Conservation (phyloP, 108 stramenopile genomes). For the Pinguiococcus pyrenoidosus region DNA sequence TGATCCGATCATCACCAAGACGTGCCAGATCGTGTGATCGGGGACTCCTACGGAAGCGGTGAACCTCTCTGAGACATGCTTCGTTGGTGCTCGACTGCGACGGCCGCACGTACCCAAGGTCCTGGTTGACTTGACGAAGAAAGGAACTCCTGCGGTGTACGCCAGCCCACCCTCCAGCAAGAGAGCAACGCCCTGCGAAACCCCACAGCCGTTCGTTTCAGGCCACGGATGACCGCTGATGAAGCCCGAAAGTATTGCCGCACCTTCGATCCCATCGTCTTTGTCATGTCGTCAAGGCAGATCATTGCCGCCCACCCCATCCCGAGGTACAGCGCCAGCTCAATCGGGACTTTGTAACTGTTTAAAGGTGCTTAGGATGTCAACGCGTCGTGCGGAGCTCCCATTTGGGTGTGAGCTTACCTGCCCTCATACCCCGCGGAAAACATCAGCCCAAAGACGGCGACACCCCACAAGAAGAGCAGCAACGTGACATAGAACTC, state of each 20-base stretch:
- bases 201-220: neutral
- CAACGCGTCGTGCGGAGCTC: neutral
- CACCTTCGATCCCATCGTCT: conserved; percentile 5
- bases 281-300: conserved; percentile 20
- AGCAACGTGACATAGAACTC: conserved; percentile 40
- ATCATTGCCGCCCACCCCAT: conserved; percentile 35
- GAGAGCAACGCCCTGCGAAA: neutral
- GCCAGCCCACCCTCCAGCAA: conserved; percentile 28
- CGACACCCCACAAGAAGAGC: conserved; percentile 63
- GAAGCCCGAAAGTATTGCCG: neutral
- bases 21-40: conserved; percentile 40
- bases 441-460: conserved; percentile 26
- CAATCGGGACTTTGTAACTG: conserved; percentile 1
- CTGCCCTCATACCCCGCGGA: conserved; percentile 7
- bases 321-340: conserved; percentile 24
- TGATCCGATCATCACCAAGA: conserved; percentile 38
- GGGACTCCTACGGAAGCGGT: too few relatives aligned
- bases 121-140: too few relatives aligned
- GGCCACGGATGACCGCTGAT: conserved; percentile 2
- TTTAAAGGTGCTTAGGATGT: too few relatives aligned
- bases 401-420: neutral
- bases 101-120: too few relatives aligned
- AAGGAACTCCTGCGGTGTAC: conserved; percentile 31
- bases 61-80: too few relatives aligned
- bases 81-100: conserved; percentile 23